Conservation (phyloP, 306 rosid genomes). For the Fragaria ananassa region DNA sequence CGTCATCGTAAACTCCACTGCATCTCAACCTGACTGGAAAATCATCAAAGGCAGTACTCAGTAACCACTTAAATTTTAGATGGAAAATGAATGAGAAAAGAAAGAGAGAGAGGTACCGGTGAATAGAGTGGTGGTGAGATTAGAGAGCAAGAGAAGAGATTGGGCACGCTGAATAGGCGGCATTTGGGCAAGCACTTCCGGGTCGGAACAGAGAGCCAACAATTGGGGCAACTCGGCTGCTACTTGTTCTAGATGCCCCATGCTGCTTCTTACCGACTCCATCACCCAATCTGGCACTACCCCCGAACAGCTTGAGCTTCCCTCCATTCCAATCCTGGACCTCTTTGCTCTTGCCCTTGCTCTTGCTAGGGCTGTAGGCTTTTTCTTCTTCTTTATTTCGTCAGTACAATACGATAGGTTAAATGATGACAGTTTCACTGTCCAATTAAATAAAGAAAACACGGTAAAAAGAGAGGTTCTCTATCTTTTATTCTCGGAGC, state of each 20-base stretch:
- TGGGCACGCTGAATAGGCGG: conserved; percentile 86
- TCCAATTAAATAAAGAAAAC: not conserved
- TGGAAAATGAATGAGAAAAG: too few species aligned
- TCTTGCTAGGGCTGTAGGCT: not conserved
- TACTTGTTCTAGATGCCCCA: conserved; percentile 45
- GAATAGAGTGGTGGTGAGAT: conserved; percentile 61
- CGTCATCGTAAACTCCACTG: conserved; percentile 66
- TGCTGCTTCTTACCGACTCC: conserved; percentile 58
- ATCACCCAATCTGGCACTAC: conserved; percentile 59
- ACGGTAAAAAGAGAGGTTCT: not conserved
- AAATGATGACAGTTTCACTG: not conserved
- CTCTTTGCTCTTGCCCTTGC: too few species aligned
- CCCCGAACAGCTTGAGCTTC: conserved; percentile 9
- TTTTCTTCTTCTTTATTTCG: not conserved
- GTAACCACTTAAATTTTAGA: too few species aligned
- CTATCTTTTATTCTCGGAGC: not conserved
- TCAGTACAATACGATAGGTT: too few species aligned
- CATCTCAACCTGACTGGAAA: conserved; percentile 80
- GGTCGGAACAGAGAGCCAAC: conserved; percentile 52
- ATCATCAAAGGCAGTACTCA: not conserved
- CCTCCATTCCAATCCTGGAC: conserved; percentile 36
- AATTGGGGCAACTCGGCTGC: conserved; percentile 42
- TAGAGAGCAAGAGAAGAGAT: conserved; percentile 59
- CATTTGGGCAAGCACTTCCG: conserved; percentile 56
- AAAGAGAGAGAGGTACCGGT: conserved; percentile 36